Evolutionary conservation across 495 filamentous ascomycete species (phyloP).

Genomic region (Immersiella caudata): DNA sequence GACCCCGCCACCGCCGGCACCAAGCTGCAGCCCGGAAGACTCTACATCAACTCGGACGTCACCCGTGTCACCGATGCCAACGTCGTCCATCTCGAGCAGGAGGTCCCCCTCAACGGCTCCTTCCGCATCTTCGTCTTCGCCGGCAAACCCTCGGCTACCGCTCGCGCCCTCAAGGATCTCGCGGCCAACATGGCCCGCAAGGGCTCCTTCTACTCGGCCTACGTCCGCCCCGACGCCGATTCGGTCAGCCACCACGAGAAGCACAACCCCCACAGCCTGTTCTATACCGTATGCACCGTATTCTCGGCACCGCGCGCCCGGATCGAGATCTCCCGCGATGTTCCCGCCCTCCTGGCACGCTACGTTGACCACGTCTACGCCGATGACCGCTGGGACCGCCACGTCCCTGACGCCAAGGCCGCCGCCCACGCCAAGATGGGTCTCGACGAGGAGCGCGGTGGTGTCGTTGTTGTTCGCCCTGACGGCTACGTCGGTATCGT

Average conservation of each 20-base stretch:
- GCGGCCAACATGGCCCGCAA: conserved; percentile 64
- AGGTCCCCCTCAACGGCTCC: conserved; percentile 81
- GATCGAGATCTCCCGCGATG: conserved; percentile 64
- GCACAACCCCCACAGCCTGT: conserved; percentile 79
- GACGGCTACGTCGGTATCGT: conserved; percentile 86
- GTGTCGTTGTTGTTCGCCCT: conserved; percentile 78
- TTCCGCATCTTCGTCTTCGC: conserved; percentile 86
- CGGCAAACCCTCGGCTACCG: conserved; percentile 63
- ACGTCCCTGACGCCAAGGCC: conserved; percentile 67
- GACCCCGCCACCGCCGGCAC: conserved; percentile 49
- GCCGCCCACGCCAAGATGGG: conserved; percentile 88
- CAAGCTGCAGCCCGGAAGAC: conserved; percentile 67
- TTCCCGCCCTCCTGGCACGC: conserved; percentile 68
- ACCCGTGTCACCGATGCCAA: conserved; percentile 85
- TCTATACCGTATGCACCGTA: conserved; percentile 77
- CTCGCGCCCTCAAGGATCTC: conserved; percentile 67
- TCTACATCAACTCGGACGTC: conserved; percentile 74
- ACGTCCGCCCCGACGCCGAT: conserved; percentile 61
- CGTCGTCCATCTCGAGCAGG: conserved; percentile 84
- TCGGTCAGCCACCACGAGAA: conserved; percentile 75
- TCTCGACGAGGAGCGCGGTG: conserved; percentile 70
- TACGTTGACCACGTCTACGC: conserved; percentile 86
- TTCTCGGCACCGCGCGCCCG: conserved; percentile 64
- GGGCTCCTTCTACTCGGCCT: conserved; percentile 69
- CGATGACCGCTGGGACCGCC: conserved; percentile 76